A percentile compares a stretch with the other conserved stretches of the same genome.
Conservation (phyloP, 148 eudicot genomes). For the Dysphania ambrosioides region DNA sequence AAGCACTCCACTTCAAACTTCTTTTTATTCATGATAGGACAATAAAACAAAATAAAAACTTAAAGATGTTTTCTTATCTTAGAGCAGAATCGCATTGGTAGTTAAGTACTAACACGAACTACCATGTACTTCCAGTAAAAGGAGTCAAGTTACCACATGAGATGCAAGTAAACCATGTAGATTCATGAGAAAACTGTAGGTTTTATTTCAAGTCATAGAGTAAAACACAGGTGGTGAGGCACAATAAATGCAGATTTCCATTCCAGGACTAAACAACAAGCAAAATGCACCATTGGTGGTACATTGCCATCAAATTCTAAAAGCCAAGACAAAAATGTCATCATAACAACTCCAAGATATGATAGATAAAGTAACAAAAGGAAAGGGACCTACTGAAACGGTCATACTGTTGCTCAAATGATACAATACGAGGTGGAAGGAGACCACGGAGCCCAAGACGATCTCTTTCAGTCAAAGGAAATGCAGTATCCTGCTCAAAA, state of each 20-base stretch:
- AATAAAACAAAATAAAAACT: background rate
- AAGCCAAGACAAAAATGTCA: background rate
- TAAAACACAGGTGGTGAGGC: background rate
- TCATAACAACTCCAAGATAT: background rate
- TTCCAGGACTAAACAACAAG: background rate
- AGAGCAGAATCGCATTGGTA: background rate
- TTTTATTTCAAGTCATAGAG: background rate
- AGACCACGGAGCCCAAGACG: conserved; percentile 98
- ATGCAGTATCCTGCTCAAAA: conserved; percentile 76
- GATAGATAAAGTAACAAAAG: background rate
- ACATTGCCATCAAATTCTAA: background rate
- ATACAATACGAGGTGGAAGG: conserved; percentile 86
- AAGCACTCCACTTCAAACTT: background rate
- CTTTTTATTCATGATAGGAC: background rate
- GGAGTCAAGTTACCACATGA: background rate
- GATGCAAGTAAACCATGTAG: background rate
- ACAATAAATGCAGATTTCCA: background rate
- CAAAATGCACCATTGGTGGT: background rate
- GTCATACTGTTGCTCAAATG: conserved; percentile 90
- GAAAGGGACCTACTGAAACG: conserved; percentile 73
- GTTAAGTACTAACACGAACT: background rate
- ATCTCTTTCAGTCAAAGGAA: conserved; percentile 93
- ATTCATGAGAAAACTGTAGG: background rate
- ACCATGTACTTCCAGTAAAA: background rate
- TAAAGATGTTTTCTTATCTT: background rate